These are phyloP conservation scores for Peronospora destructor DNA, from an alignment of 352 stramenopile genomes.

Conservation along the genomic window DNA sequence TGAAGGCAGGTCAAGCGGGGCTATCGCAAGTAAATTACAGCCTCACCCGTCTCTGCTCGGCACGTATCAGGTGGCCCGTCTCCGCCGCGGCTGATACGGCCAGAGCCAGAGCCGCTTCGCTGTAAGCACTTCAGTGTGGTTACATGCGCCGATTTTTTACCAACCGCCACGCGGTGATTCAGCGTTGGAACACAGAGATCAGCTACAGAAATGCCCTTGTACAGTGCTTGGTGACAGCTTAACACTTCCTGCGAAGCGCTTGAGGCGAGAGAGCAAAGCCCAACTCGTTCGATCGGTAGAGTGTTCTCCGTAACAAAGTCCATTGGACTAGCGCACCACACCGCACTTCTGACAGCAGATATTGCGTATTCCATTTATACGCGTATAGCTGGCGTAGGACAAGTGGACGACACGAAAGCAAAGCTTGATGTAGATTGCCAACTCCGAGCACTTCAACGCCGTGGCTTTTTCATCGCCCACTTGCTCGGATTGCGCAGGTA, in stretches of 20 bases:
- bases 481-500: conserved; percentile 18
- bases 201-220: background rate
- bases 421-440: conserved; percentile 1
- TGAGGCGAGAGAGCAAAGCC: too few species aligned
- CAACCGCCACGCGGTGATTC: conserved; percentile 4
- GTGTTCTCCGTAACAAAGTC: background rate
- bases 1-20: background rate
- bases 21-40: conserved; percentile 23
- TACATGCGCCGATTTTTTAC: too few species aligned
- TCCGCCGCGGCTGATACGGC: conserved; percentile 22
- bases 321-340: too few species aligned
- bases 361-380: conserved; percentile 8
- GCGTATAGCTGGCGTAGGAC: conserved; percentile 8
- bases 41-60: conserved; percentile 19
- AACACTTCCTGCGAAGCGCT: background rate
- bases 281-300: too few species aligned
- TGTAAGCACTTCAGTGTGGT: conserved; percentile 8
- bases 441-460: conserved; percentile 11
- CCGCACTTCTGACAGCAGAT: background rate
- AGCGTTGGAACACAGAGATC: background rate
- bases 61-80: conserved; percentile 29
- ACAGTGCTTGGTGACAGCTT: conserved; percentile 6
- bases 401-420: conserved; percentile 1
- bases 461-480: conserved; percentile 9
- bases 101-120: conserved; percentile 16